Percentiles rank a stretch among this genome's conserved stretches.
Conservation (phyloP, 108 stramenopile species). For the Schizochytrium sp. region DNA sequence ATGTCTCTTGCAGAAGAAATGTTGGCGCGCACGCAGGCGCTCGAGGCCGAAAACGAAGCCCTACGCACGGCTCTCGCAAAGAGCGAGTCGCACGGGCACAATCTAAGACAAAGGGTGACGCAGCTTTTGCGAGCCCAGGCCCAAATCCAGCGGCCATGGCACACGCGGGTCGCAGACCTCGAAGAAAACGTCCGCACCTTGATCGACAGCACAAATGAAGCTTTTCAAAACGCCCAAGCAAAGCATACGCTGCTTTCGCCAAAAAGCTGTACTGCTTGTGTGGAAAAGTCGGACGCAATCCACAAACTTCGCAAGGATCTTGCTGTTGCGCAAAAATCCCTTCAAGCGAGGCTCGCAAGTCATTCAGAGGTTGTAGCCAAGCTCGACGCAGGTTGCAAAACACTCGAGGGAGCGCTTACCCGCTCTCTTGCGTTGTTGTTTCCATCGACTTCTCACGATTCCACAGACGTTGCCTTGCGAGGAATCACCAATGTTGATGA, state of each 20-base stretch:
- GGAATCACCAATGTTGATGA: neutral
- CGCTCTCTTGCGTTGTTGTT: neutral
- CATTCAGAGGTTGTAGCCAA: neutral
- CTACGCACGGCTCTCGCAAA: neutral
- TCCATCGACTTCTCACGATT: neutral
- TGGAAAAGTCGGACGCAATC: neutral
- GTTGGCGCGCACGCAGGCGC: neutral
- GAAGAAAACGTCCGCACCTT: neutral
- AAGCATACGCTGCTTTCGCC: neutral
- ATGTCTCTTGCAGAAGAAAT: neutral
- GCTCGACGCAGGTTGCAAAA: neutral
- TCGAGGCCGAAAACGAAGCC: neutral
- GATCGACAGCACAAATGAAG: neutral
- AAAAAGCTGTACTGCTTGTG: neutral
- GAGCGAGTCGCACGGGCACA: neutral
- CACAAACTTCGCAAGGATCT: neutral
- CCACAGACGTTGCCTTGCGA: neutral
- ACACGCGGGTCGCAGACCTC: neutral
- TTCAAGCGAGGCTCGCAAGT: neutral
- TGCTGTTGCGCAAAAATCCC: neutral
- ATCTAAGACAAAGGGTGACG: neutral
- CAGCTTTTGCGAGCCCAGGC: neutral
- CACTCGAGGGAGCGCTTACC: neutral
- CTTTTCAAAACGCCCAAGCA: neutral
- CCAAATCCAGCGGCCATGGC: neutral